phyloP scores from a whole-genome alignment of 176 grass and related monocot genomes.

The Oryza glaberrima region DNA sequence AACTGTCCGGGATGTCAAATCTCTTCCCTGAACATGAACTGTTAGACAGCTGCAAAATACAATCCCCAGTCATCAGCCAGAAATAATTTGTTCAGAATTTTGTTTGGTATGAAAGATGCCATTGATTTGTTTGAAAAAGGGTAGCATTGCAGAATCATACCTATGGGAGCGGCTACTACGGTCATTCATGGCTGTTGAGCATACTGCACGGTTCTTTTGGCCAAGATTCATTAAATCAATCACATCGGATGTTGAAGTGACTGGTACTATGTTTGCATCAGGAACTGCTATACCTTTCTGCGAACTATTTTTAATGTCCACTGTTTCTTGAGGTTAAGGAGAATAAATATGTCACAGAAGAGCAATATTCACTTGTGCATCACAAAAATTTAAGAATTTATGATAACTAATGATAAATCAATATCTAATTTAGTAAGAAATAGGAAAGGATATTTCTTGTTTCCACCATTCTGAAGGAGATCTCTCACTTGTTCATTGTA shows the following conservation, averaged over 20 bases:
- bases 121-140: slow-evolving; percentile 1
- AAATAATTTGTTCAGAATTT: slow-evolving; percentile 6
- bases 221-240: slow-evolving; percentile 90
- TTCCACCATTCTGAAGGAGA: slow-evolving; percentile 82
- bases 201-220: slow-evolving; percentile 82
- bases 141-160: slow-evolving; percentile 37
- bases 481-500: slow-evolving; percentile 99
- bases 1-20: slow-evolving; percentile 55
- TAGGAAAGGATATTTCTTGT: slow-evolving; percentile 93
- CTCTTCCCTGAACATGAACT: slow-evolving; percentile 75
- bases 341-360: neutral
- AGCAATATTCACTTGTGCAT: neutral
- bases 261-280: slow-evolving; percentile 75
- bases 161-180: slow-evolving; percentile 97
- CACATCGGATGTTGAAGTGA: slow-evolving; percentile 71
- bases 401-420: slow-evolving; percentile 6
- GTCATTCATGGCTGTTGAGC: slow-evolving; percentile 93
- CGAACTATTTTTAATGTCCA: slow-evolving; percentile 83
- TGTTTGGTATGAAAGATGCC: slow-evolving; percentile 9
- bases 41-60: slow-evolving; percentile 62
- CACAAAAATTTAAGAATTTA: neutral
- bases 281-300: slow-evolving; percentile 84
- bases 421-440: slow-evolving; percentile 40
- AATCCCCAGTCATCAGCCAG: slow-evolving; percentile 33
- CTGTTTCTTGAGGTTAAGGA: slow-evolving; percentile 78